Evolutionary conservation across 345 rosid genomes (phyloP), one percentile per base, ranked within the genome.

Genomic region (Gossypium bickii): DNA sequence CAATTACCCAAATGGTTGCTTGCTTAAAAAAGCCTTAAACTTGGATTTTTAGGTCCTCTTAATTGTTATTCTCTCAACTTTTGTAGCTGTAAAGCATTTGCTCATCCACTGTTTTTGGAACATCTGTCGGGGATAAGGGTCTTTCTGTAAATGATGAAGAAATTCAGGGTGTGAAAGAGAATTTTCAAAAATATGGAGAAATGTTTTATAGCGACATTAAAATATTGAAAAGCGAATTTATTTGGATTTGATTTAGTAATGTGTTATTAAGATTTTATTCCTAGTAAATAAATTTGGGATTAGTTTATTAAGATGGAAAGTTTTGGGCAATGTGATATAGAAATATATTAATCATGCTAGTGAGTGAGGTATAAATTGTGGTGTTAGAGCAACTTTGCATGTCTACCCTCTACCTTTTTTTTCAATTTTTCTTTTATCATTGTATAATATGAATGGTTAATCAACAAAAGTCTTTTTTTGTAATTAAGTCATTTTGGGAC

Each of bases 241-340:
- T 34, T 34, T 34, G 41, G 7, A 34, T 34, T 34, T 34, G 41
- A 34, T 34, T 34, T 34, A 34, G 7, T 34, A 34, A 34, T 34
- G 1, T 34, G 41, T 34, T 34, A 34, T 1, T 34, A 34, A 34
- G 7, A 34, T 34, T 34, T 34, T 34, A 34, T 34, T 34, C 41
- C 41, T 34, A 34, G 7, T 56, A 56, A 56, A 1, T 22, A 3
- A 57, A 57, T 0, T 9, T 56, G 27, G 61, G 27, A 74, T 67
- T 82, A 79, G 41, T 77, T 81, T 74, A 78, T 76, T 44, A 24
- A 75, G 66, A 67, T n/a, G 66, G 86, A 76, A 72, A 84, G 87
- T 85, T 83, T 78, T 82, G 77, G 83, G 84, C 81, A 84, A 81
- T 84, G 83, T 34, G 38, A 34, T 34, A 34, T 34, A 34, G 38